phyloP scores from a whole-genome alignment of 2,329 filamentous ascomycete species.

The Colletotrichum trifolii region DNA sequence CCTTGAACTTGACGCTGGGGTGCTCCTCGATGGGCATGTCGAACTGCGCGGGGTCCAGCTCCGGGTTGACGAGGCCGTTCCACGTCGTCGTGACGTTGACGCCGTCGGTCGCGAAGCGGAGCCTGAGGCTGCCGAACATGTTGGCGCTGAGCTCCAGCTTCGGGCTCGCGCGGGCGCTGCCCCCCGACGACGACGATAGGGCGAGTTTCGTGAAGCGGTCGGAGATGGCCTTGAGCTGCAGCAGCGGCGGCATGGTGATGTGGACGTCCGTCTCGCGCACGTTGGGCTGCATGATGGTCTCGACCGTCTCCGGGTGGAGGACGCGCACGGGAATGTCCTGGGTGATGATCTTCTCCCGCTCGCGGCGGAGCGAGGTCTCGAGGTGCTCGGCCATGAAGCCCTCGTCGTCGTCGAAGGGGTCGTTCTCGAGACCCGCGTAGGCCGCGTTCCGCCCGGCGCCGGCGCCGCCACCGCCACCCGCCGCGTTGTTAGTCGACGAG shows the following conservation, averaged over 20 bases:
- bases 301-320: slow-evolving; percentile 83
- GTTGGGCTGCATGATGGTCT: slow-evolving; percentile 91
- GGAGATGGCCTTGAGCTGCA: slow-evolving; percentile 92
- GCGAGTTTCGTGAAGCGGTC: slow-evolving; percentile 95
- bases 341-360: slow-evolving; percentile 91
- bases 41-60: slow-evolving; percentile 82
- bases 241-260: slow-evolving; percentile 86
- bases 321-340: slow-evolving; percentile 97
- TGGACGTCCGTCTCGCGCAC: slow-evolving; percentile 94
- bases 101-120: slow-evolving; percentile 85
- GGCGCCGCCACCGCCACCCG: too few species aligned
- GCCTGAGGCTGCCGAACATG: slow-evolving; percentile 87
- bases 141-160: slow-evolving; percentile 91
- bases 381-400: slow-evolving; percentile 62
- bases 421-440: slow-evolving; percentile 45
- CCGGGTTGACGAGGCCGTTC: slow-evolving; percentile 87
- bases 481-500: slow-evolving; percentile 42
- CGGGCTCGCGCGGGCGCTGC: slow-evolving; percentile 52
- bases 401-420: slow-evolving; percentile 54
- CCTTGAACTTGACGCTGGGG: slow-evolving; percentile 82
- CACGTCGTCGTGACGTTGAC: slow-evolving; percentile 88
- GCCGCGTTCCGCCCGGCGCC: slow-evolving; percentile 42
- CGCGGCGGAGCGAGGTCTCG: slow-evolving; percentile 69
- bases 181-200: slow-evolving; percentile 47
- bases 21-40: slow-evolving; percentile 79